Percentiles rank a stretch among this genome's conserved stretches.
These are phyloP conservation scores for Phoma sp. DNA, from an alignment of 2,329 filamentous ascomycete genomes.

Conservation along the genomic window DNA sequence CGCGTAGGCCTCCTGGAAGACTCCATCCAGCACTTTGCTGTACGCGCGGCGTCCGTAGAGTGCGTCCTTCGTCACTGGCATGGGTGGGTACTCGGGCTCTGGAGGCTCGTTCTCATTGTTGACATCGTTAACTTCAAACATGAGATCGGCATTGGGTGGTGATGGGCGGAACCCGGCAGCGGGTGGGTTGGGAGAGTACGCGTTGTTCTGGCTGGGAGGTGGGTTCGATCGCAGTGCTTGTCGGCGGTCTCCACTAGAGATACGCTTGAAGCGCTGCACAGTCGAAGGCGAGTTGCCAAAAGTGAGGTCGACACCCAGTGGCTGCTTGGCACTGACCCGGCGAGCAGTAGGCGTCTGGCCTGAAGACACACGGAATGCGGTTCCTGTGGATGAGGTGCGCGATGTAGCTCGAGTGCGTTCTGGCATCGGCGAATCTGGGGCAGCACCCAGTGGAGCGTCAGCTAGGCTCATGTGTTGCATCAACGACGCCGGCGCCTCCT, in stretches of 20 bases:
- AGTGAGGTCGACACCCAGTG: conserved; percentile 85
- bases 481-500: conserved; percentile 41
- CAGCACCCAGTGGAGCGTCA: conserved; percentile 49
- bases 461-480: conserved; percentile 54
- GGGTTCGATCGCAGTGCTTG: conserved; percentile 42
- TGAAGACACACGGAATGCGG: conserved; percentile 44
- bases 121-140: conserved; percentile 65
- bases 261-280: conserved; percentile 86
- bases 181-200: conserved; percentile 45
- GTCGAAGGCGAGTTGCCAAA: conserved; percentile 94
- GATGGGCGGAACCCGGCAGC: conserved; percentile 47
- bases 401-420: conserved; percentile 37
- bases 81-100: conserved; percentile 59
- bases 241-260: conserved; percentile 67
- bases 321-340: conserved; percentile 66
- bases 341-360: conserved; percentile 52
- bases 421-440: conserved; percentile 46
- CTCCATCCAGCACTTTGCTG: conserved; percentile 79
- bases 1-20: conserved; percentile 84
- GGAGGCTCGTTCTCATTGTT: conserved; percentile 68
- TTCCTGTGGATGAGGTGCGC: conserved; percentile 48
- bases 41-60: conserved; percentile 82
- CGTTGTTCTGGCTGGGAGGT: conserved; percentile 21
- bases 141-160: conserved; percentile 38
- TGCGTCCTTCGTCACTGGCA: conserved; percentile 72